Evolutionary conservation across 768 basidiomycete genomes (phyloP), one percentile per base, ranked within the genome.

Genomic region (Trametes sanguinea): DNA sequence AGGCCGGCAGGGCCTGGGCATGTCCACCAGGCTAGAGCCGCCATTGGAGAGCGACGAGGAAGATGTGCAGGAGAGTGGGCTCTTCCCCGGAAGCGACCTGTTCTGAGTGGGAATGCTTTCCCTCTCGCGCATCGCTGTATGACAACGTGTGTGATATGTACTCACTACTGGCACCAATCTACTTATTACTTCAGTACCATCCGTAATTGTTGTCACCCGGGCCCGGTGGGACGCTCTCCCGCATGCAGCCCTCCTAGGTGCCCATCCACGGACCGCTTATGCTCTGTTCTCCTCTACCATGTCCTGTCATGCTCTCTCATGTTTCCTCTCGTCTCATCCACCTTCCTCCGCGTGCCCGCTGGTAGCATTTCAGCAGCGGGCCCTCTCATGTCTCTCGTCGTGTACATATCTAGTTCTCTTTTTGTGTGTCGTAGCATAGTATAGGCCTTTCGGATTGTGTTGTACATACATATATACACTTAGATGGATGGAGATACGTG

Each of bases 21-120:
- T 56, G 16, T 54, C 32, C 0, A 42, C 65, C n/a, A 45, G 54
- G 60, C 47, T 60, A 13, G 61, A 59, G 54, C 64, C 47, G 57
- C 73, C 42, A 67, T 69, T 66, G 44, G 71, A 70, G 39, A 54
- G 65, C 17, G 67, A 69, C 30, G 62, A 64, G 30, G 68, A 70
- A 43, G 66, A 54, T 13, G 68, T 59, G 43, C 77, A 75, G 61
- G 74, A 71, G 45, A 76, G 75, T 13, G 78, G 72, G 63, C 45
- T 80, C 56, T 78, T 80, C 72, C 78, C 78, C 27, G 78, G 78
- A 32, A 79, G 78, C 29, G 79, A 76, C 44, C 56, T 80, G 50
- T 80, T 77, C 63, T 79, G 66, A 76, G 54, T 27, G 32, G 17
- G 22, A 22, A 22, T 1, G 22, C 22, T 1, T 1, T 22, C 1